These are phyloP conservation scores for Aspergillus clavatus DNA, from an alignment of 2,329 filamentous ascomycete species.

Conservation along the genomic window DNA sequence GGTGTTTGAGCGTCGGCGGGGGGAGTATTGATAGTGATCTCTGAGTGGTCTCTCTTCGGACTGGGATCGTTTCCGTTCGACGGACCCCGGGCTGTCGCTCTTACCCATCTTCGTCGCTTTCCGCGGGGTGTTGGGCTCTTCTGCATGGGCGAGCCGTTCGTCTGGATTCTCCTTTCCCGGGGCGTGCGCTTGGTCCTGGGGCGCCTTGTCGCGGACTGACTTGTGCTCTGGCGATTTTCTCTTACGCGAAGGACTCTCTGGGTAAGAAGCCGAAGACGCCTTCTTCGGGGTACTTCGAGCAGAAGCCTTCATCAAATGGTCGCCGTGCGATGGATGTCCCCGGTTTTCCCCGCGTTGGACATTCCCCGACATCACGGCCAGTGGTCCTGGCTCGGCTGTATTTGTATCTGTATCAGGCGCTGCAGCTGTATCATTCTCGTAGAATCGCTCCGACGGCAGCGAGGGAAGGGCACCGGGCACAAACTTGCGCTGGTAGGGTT, in stretches of 20 bases:
- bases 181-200: neutral
- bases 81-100: conserved; percentile 32
- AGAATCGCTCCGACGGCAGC: conserved; percentile 44
- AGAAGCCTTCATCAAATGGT: no score
- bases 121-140: conserved; percentile 18
- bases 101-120: conserved; percentile 27
- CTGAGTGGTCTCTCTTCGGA: neutral
- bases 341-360: conserved; percentile 1
- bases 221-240: conserved; percentile 33
- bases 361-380: conserved; percentile 6
- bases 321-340: neutral
- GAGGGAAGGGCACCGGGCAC: conserved; percentile 41
- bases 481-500: conserved; percentile 33
- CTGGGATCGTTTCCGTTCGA: conserved; percentile 25
- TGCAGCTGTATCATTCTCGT: conserved; percentile 23
- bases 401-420: conserved; percentile 7
- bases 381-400: conserved; percentile 8
- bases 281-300: neutral
- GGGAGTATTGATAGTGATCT: conserved; percentile 4
- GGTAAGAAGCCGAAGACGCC: conserved; percentile 15
- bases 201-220: conserved; percentile 8
- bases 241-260: conserved; percentile 32
- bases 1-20: conserved; percentile 15
- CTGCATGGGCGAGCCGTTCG: conserved; percentile 13
- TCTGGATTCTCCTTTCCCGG: neutral